Conservation (phyloP, 1,284 basidiomycete genomes). For the Heterobasidion parviporum region DNA sequence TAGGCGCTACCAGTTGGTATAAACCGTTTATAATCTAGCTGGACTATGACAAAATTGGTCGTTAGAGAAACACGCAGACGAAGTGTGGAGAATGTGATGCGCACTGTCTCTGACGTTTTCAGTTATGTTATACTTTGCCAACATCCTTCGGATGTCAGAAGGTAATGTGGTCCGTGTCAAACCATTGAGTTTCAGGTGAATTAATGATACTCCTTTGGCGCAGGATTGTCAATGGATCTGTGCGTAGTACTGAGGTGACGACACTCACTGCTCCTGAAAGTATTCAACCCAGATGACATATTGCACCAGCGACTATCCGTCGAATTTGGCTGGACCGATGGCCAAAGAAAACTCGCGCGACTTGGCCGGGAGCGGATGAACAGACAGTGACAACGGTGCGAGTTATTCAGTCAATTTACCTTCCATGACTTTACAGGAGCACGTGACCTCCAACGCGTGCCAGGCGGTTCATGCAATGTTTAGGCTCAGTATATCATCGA, state of each 20-base stretch:
- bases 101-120: slow-evolving; percentile 47
- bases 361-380: too few species aligned
- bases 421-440: too few species aligned
- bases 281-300: too few species aligned
- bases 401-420: too few species aligned
- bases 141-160: slow-evolving; percentile 45
- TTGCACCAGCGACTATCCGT: too few species aligned
- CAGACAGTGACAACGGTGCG: too few species aligned
- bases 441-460: too few species aligned
- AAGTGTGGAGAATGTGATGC: slow-evolving; percentile 4
- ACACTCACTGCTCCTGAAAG: neutral
- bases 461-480: too few species aligned
- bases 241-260: too few species aligned
- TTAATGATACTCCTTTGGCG: slow-evolving; percentile 2
- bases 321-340: too few species aligned
- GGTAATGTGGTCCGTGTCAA: slow-evolving; percentile 46
- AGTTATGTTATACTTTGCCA: slow-evolving; percentile 32
- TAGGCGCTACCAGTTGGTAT: slow-evolving; percentile 46
- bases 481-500: too few species aligned
- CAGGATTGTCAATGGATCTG: neutral
- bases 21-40: slow-evolving; percentile 52
- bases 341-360: too few species aligned
- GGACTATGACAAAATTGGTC: slow-evolving; percentile 29
- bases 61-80: neutral
- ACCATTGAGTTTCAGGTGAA: slow-evolving; percentile 34